A percentile compares a stretch with the other conserved stretches of the same genome.
These are phyloP conservation scores for Pistacia atlantica DNA, from an alignment of 345 rosid species.

Conservation along the genomic window DNA sequence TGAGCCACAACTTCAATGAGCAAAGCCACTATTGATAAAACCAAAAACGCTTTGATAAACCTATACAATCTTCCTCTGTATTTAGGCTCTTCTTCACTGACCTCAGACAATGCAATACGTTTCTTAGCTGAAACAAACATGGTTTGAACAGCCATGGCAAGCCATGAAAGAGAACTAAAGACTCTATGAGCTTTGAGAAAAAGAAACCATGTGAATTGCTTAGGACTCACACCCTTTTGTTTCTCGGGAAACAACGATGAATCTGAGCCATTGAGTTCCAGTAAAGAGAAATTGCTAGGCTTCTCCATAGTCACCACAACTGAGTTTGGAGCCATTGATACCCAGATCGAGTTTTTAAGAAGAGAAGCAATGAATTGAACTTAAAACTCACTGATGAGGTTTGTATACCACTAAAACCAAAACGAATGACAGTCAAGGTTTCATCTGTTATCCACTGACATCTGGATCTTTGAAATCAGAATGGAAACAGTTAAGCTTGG, in stretches of 20 bases:
- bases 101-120: slow-evolving; percentile 48
- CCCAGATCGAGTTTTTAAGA: slow-evolving; percentile 33
- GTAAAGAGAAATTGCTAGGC: slow-evolving; percentile 60
- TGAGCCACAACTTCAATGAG: slow-evolving; percentile 69
- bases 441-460: not conserved
- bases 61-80: slow-evolving; percentile 71
- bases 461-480: slow-evolving; percentile 19
- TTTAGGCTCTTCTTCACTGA: slow-evolving; percentile 57
- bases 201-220: slow-evolving; percentile 78
- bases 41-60: slow-evolving; percentile 69
- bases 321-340: slow-evolving; percentile 73
- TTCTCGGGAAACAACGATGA: slow-evolving; percentile 63
- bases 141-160: slow-evolving; percentile 41
- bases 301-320: slow-evolving; percentile 85
- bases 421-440: too few species aligned
- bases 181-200: slow-evolving; percentile 70
- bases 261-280: slow-evolving; percentile 65
- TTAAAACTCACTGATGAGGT: slow-evolving; percentile 21
- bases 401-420: slow-evolving; percentile 19
- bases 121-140: slow-evolving; percentile 57
- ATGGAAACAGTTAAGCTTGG: slow-evolving; percentile 18
- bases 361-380: slow-evolving; percentile 9
- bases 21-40: slow-evolving; percentile 61
- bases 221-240: slow-evolving; percentile 66
- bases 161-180: slow-evolving; percentile 60